Evolutionary conservation across 2,329 filamentous ascomycete genomes (phyloP).

Genomic region (Lojkania enalia): DNA sequence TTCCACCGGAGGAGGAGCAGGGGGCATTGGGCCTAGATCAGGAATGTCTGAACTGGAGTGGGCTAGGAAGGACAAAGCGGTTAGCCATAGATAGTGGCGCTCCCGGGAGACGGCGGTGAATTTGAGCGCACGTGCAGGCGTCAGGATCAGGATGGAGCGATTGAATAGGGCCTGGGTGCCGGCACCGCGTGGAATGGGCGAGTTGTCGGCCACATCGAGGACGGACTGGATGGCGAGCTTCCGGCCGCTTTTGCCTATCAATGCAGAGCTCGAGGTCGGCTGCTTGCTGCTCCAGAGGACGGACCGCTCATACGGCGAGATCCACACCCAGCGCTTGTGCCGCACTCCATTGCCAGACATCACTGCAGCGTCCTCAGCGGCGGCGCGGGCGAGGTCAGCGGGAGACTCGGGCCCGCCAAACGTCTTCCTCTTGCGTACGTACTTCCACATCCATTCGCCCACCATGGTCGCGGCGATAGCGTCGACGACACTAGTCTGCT

Average conservation of each 20-base stretch:
- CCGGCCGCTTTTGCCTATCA: constrained; percentile 91
- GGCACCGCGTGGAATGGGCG: constrained; percentile 74
- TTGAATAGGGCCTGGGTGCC: constrained; percentile 68
- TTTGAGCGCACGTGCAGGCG: constrained; percentile 89
- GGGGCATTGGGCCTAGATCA: constrained; percentile 64
- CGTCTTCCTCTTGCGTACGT: constrained; percentile 83
- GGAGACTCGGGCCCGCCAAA: constrained; percentile 73
- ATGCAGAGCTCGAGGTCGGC: constrained; percentile 79
- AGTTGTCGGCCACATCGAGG: constrained; percentile 94
- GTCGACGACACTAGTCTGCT: constrained; percentile 83
- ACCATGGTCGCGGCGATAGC: constrained; percentile 99
- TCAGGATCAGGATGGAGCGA: constrained; percentile 91
- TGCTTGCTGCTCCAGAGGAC: constrained; percentile 99
- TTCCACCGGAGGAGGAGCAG: constrained; percentile 31
- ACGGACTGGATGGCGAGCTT: constrained; percentile 96
- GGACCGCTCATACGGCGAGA: constrained; percentile 92
- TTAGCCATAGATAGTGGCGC: constrained; percentile 93
- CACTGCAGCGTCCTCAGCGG: constrained; percentile 62
- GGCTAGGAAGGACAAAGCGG: constrained; percentile 89
- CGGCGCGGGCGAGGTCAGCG: constrained; percentile 54
- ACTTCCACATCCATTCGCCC: constrained; percentile 96
- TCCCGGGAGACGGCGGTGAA: constrained; percentile 85
- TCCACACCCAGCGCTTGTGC: constrained; percentile 98
- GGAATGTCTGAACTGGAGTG: constrained; percentile 83
- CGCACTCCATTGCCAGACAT: constrained; percentile 71